phyloP scores from a whole-genome alignment of 2,329 filamentous ascomycete species.

The Chrysoporthe austroafricana region DNA sequence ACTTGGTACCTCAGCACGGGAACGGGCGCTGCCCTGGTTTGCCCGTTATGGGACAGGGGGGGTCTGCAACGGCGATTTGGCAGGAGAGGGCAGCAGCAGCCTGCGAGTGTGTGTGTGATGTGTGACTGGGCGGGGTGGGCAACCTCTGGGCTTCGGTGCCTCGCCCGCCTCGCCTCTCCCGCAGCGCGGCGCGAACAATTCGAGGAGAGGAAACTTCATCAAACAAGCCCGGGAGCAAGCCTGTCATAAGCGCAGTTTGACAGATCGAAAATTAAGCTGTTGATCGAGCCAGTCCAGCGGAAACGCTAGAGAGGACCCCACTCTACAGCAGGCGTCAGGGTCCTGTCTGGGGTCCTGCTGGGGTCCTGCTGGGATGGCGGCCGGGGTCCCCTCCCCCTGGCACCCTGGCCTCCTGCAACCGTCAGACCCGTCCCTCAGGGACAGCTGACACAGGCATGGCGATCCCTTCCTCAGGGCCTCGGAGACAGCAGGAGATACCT shows the following conservation, averaged over 20 bases:
- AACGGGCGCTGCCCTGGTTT: background rate
- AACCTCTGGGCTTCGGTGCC: too few species aligned
- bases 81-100: background rate
- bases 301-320: conserved; percentile 12
- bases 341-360: conserved; percentile 3
- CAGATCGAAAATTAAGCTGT: conserved; percentile 18
- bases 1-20: background rate
- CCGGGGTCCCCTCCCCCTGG: background rate
- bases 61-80: background rate
- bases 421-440: conserved; percentile 13
- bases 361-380: background rate
- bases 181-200: background rate
- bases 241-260: conserved; percentile 14
- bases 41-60: background rate
- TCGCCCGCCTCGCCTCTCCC: background rate
- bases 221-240: conserved; percentile 9
- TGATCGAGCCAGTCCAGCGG: conserved; percentile 12
- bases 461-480: background rate
- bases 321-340: conserved; percentile 12
- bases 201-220: conserved; percentile 11
- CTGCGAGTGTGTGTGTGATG: background rate
- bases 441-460: background rate
- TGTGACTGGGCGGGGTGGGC: too few species aligned
- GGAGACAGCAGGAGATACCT: background rate
- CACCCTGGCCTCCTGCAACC: conserved; percentile 6